Base-by-base conservation (phyloP, 148 eudicot genomes). In the Bassia scoparia region DNA sequence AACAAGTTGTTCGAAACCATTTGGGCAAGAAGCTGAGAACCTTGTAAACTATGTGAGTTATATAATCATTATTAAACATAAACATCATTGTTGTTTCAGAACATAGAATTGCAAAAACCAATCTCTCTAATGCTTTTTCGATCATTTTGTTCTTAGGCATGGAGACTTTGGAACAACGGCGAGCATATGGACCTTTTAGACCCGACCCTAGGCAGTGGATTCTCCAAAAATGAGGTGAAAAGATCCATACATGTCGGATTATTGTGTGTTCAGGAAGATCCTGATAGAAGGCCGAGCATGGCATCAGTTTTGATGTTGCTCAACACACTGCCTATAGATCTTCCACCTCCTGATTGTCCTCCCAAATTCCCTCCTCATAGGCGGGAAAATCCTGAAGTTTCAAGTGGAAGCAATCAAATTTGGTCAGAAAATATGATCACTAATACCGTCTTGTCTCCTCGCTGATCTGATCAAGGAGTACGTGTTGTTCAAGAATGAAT, bases 211-310 rank as follows among this genome's bases (percentile, higher is more conserved):
- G 61, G 50, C 3, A 70, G 38, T 21, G 16, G 33, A 15, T 64
- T 43, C 43, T 65, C 75, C 2, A 27, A 53, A 70, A n/a, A 18
- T 2, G 75, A 79, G 62, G 66, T 69, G 0, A 33, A 74, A 68
- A 74, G 78, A 43, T 73, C 78, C 58, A 69, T 79, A 49, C 68
- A 61, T 12, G 59, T 79, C 20, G 81, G 49, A 8, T 5, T 74
- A 11, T 11, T 52, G 56, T 79, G 78, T 27, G 48, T n/a, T 33
- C 64, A 79, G 53, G 70, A 69, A 3, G 77, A 73, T 74, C 74
- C 77, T 31, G 68, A 70, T 3, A 73, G 70, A 30, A 48, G 52
- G 52, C 52, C 52, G 4, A 48, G 3, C 52, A 48, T 48, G 52
- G 52, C 13, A 7, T 48, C 52, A 7, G 11, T 48, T 20, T 15